Conservation (phyloP, 495 filamentous ascomycete genomes). For the Chaetomium fimeti region DNA sequence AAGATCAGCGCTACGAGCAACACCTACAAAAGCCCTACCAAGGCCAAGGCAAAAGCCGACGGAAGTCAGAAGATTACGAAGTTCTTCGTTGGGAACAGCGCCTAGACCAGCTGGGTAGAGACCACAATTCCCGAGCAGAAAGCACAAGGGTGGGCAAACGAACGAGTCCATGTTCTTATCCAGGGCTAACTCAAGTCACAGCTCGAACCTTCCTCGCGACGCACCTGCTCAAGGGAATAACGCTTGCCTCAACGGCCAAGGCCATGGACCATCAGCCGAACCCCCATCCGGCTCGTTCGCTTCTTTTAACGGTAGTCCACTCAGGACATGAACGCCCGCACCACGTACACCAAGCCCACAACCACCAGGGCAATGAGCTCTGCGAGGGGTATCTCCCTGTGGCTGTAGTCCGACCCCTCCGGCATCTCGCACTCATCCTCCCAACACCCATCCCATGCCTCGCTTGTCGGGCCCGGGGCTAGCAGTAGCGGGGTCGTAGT, state of each 20-base stretch:
- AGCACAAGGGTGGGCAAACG: not conserved
- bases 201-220: no score
- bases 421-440: not conserved
- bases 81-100: slow-evolving; percentile 66
- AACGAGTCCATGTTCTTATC: no score
- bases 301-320: not conserved
- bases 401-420: not conserved
- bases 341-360: slow-evolving; percentile 9
- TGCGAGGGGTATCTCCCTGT: not conserved
- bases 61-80: slow-evolving; percentile 80
- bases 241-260: no score
- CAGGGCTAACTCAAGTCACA: no score
- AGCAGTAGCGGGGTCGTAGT: not conserved
- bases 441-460: not conserved
- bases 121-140: not conserved
- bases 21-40: slow-evolving; percentile 39
- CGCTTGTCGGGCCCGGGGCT: not conserved
- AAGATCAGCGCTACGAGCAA: slow-evolving; percentile 52
- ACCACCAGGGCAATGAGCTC: slow-evolving; percentile 12
- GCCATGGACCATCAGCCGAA: no score
- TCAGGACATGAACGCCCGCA: slow-evolving; percentile 12
- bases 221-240: no score
- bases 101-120: slow-evolving; percentile 17
- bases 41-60: slow-evolving; percentile 49
- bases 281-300: no score